Evolutionary conservation across 805 yeast genomes (phyloP), one percentile per base, ranked within the genome.

Genomic region (Sungouiozyma ichnusensis): DNA sequence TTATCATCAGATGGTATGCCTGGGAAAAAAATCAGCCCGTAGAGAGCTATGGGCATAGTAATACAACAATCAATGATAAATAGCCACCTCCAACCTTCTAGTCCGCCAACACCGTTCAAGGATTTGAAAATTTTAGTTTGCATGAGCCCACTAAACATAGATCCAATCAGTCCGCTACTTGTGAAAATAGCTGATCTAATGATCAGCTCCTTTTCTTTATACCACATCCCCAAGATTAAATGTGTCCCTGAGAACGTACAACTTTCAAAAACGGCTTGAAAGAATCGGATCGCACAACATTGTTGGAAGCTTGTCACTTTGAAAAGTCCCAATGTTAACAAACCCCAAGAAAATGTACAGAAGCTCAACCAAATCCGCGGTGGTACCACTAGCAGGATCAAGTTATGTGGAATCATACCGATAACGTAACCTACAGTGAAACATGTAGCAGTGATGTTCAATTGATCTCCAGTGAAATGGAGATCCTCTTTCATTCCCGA

Each of bases 31-130:
- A 79, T 37, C 33, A 74, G 65, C 1, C 85, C 83, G 47, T 71
- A 76, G 3, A 76, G 32, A 3, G 74, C 72, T 42, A 78, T 71
- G 1, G 81, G 81, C 3, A 77, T 51, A 0, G 83, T 76, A 36
- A 77, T 66, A 27, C 74, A 51, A 48, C 75, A 77, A 57, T 78
- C 82, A 46, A 78, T 74, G 36, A 79, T 73, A 52, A 76, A 79
- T n/a, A 77, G 55, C 83, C 83, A 77, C 56, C 79, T 67, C 82
- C 82, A 77, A 6, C 84, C 83, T 3, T 68, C 66, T 14, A 77
- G 54, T 0, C 79, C 79, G n/a, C 58, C 55, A 16, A 48, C 54
- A 42, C 74, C 72, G 48, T 71, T 56, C 66, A 75, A 62, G 48
- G 66, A 65, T 16, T 54, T 58, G 49, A 67, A 69, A 32, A 75